Evolutionary conservation across 768 basidiomycete species (phyloP).

Genomic region (Termitomyces sp.): DNA sequence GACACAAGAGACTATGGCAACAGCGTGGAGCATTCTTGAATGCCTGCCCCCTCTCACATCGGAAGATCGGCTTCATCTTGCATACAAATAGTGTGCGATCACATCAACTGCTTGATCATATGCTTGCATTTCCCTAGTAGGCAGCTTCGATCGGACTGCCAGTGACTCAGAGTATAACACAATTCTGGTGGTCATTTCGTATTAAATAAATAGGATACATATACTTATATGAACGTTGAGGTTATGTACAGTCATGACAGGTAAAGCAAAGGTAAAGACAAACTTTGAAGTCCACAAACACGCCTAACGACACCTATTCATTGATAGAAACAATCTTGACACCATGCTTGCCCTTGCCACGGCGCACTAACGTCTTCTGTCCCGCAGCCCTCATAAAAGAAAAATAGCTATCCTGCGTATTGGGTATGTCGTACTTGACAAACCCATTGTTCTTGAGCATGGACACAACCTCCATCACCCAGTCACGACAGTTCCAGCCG

Average conservation of each 20-base stretch:
- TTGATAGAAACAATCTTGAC: constrained; percentile 2
- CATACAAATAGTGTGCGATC: too few species aligned
- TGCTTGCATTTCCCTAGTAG: too few species aligned
- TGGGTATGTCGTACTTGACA: not conserved
- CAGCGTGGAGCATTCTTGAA: too few species aligned
- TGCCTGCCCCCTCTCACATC: too few species aligned
- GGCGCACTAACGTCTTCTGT: constrained; percentile 4
- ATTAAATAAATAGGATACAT: too few species aligned
- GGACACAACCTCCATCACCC: constrained; percentile 10
- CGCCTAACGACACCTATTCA: not conserved
- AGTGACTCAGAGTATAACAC: too few species aligned
- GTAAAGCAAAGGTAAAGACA: too few species aligned
- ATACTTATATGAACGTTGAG: not conserved
- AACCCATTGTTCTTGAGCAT: constrained; percentile 1
- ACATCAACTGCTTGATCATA: too few species aligned
- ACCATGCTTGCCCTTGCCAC: not conserved
- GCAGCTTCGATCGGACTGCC: too few species aligned
- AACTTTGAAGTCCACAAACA: not conserved
- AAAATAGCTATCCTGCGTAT: constrained; percentile 1
- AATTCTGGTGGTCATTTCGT: not conserved
- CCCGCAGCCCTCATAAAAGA: constrained; percentile 3
- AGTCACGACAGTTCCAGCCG: constrained; percentile 13
- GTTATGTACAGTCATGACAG: not conserved
- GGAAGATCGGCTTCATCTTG: too few species aligned
- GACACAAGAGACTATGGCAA: too few species aligned